phyloP scores from a whole-genome alignment of 768 basidiomycete genomes.

The Kwoniella bestiolae region DNA sequence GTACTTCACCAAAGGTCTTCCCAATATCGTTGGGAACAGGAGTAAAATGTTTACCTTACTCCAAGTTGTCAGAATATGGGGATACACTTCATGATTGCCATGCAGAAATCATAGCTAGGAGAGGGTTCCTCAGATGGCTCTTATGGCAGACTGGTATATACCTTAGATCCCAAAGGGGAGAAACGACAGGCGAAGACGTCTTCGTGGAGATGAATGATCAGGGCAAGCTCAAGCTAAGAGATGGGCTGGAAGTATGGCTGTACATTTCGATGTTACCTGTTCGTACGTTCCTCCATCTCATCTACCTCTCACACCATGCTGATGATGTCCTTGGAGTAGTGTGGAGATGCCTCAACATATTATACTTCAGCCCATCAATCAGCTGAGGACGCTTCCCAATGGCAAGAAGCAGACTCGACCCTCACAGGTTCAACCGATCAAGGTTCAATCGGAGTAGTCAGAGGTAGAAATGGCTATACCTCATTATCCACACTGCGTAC shows the following conservation, averaged over 20 bases:
- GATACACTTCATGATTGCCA: conserved; percentile 87
- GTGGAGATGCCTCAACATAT: conserved; percentile 86
- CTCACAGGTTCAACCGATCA: too few relatives aligned
- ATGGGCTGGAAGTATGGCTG: conserved; percentile 64
- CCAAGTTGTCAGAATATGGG: conserved; percentile 68
- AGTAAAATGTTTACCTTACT: conserved; percentile 77
- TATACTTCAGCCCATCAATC: conserved; percentile 77
- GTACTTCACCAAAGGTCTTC: background rate
- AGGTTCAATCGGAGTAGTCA: conserved; percentile 1
- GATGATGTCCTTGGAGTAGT: conserved; percentile 59
- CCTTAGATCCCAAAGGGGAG: background rate
- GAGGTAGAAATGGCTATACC: conserved; percentile 81
- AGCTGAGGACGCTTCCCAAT: conserved; percentile 70
- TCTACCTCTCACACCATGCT: background rate
- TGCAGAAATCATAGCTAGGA: conserved; percentile 86
- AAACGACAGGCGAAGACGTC: background rate
- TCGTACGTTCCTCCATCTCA: conserved; percentile 1
- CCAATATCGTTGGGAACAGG: conserved; percentile 63
- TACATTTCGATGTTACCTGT: conserved; percentile 79
- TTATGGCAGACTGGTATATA: conserved; percentile 53
- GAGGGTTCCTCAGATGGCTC: conserved; percentile 78
- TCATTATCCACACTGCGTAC: conserved; percentile 80
- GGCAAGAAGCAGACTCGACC: conserved; percentile 53
- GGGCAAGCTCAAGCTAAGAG: conserved; percentile 59
- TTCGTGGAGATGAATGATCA: conserved; percentile 23